Conservation (phyloP, 2,329 filamentous ascomycete species). For the Tolypocladium ophioglossoides region DNA sequence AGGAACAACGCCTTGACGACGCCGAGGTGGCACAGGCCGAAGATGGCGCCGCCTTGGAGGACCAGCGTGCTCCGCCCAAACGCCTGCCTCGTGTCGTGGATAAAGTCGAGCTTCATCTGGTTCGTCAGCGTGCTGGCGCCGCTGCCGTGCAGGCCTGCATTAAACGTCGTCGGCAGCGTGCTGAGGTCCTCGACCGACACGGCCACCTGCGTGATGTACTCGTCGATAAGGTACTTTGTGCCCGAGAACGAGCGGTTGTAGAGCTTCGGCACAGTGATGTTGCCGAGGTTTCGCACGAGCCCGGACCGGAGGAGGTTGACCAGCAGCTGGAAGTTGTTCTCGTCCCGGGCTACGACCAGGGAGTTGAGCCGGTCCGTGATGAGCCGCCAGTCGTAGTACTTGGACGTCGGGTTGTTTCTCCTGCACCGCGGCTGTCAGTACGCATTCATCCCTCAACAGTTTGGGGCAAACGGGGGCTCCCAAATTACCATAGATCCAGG, state of each 20-base stretch:
- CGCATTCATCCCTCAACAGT: background rate
- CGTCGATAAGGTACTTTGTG: slow-evolving; percentile 83
- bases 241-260: slow-evolving; percentile 81
- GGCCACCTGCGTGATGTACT: slow-evolving; percentile 80
- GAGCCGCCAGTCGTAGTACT: slow-evolving; percentile 77
- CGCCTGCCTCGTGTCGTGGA: slow-evolving; percentile 79
- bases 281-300: slow-evolving; percentile 76
- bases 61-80: slow-evolving; percentile 82
- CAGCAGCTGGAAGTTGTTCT: slow-evolving; percentile 61
- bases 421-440: slow-evolving; percentile 28
- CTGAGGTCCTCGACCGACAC: slow-evolving; percentile 70
- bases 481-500: slow-evolving; percentile 63
- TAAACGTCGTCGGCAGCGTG: slow-evolving; percentile 46
- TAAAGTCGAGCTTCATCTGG: slow-evolving; percentile 73
- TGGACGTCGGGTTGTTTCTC: slow-evolving; percentile 72
- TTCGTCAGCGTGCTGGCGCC: slow-evolving; percentile 42
- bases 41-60: slow-evolving; percentile 82
- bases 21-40: slow-evolving; percentile 81
- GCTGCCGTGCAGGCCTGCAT: slow-evolving; percentile 19
- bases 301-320: slow-evolving; percentile 74
- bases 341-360: slow-evolving; percentile 57
- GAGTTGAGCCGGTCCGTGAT: slow-evolving; percentile 68
- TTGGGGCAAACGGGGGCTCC: background rate
- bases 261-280: slow-evolving; percentile 71
- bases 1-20: slow-evolving; percentile 82